A percentile compares a stretch with the other conserved stretches of the same genome.
Evolutionary conservation across 352 stramenopile genomes (phyloP).

Genomic region (Achlya hypogyna): DNA sequence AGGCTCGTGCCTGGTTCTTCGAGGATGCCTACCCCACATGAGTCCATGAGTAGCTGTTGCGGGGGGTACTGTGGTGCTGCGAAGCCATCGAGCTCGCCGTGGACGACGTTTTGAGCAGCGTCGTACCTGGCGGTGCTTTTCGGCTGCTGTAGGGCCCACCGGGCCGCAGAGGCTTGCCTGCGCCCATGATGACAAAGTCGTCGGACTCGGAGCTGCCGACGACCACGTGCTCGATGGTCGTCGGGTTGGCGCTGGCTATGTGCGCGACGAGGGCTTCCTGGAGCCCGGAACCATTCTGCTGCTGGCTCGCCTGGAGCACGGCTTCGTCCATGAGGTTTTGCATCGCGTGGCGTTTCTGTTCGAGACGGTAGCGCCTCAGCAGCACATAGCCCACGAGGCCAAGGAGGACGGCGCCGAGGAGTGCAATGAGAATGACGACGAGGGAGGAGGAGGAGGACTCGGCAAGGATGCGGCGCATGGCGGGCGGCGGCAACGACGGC

Average conservation of each 20-base stretch:
- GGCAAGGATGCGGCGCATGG: not conserved
- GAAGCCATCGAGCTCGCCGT: constrained; percentile 1
- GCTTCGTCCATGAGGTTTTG: constrained; percentile 1
- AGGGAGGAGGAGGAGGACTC: not conserved
- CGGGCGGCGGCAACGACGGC: too few species aligned
- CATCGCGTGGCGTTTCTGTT: constrained; percentile 1
- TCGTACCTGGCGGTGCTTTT: not conserved
- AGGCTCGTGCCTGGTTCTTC: not conserved
- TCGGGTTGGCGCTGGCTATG: too few species aligned
- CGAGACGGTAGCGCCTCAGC: not conserved
- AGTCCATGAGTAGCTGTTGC: not conserved
- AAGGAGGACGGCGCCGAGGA: not conserved
- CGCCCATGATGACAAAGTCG: constrained; percentile 27
- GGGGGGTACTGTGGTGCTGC: not conserved
- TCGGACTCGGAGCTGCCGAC: constrained; percentile 20
- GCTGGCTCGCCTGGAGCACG: not conserved
- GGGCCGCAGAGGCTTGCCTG: constrained; percentile 11
- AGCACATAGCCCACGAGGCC: not conserved
- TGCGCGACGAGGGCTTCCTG: not conserved
- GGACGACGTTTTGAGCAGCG: not conserved
- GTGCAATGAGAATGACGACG: not conserved
- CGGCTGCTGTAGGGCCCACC: not conserved
- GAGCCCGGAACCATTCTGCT: not conserved
- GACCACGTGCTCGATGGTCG: constrained; percentile 23
- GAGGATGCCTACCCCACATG: not conserved